phyloP scores from a whole-genome alignment of 2,329 filamentous ascomycete genomes.

The Hymenoscyphus albidus region DNA sequence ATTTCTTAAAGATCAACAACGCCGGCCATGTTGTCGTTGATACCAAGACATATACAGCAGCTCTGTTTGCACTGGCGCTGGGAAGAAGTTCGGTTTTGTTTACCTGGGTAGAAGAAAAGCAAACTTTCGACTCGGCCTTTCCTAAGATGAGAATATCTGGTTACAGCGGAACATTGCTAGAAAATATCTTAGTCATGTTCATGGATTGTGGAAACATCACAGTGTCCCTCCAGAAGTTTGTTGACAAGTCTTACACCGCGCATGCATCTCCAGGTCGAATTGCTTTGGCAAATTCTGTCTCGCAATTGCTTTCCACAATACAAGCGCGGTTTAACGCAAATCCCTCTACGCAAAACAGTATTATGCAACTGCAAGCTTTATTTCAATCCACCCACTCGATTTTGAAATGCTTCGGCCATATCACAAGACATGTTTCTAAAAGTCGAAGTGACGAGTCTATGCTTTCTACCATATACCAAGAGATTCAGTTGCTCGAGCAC shows the following conservation, averaged over 20 bases:
- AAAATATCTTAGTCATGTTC: constrained; percentile 40
- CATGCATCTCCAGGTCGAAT: constrained; percentile 31
- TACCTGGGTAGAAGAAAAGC: constrained; percentile 50
- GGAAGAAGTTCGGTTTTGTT: constrained; percentile 73
- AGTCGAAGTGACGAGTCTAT: constrained; percentile 55
- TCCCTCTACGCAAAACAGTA: constrained; percentile 26
- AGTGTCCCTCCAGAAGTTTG: constrained; percentile 30
- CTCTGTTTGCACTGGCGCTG: constrained; percentile 62
- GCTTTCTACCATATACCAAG: constrained; percentile 57
- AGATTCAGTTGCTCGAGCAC: constrained; percentile 61
- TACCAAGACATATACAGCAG: constrained; percentile 47
- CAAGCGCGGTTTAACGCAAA: constrained; percentile 31
- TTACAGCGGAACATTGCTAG: constrained; percentile 48
- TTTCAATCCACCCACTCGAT: constrained; percentile 33
- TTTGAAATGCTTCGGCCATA: constrained; percentile 32
- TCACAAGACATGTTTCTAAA: constrained; percentile 28
- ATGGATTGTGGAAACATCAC: constrained; percentile 37
- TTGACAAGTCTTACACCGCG: constrained; percentile 30
- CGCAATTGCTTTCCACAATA: constrained; percentile 35
- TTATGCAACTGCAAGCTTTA: constrained; percentile 34
- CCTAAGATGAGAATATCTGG: constrained; percentile 48
- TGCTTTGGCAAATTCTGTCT: constrained; percentile 38
- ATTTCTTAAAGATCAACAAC: constrained; percentile 40
- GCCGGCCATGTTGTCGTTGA: constrained; percentile 44
- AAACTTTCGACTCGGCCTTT: constrained; percentile 49